Evolutionary conservation across 208 protist species (phyloP).

Genomic region (Leishmania martiniquensis): DNA sequence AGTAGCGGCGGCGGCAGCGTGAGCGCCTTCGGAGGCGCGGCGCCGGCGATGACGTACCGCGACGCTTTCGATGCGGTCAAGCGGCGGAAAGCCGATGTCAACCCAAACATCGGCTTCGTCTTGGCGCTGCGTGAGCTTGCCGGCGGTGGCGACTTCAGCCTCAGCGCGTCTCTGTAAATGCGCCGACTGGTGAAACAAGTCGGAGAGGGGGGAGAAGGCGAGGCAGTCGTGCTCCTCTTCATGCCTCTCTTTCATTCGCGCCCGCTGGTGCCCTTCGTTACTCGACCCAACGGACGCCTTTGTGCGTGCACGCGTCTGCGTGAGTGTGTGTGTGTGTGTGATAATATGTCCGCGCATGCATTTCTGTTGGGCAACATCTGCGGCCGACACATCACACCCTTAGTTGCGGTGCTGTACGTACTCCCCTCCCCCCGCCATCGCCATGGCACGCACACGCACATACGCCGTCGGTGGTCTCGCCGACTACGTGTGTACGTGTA

Average conservation of each 20-base stretch:
- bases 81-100: conserved; percentile 62
- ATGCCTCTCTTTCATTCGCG: no score
- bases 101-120: conserved; percentile 89
- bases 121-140: conserved; percentile 67
- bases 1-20: conserved; percentile 10
- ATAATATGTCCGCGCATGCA: no score
- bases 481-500: neutral
- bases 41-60: conserved; percentile 54
- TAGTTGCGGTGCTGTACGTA: neutral
- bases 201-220: neutral
- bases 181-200: no score
- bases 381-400: no score
- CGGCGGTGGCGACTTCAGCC: conserved; percentile 35
- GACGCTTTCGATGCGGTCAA: conserved; percentile 77
- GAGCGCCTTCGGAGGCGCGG: conserved; percentile 13
- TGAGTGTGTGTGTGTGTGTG: no score
- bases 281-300: no score
- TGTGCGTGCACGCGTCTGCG: no score
- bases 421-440: neutral
- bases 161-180: conserved; percentile 37
- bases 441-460: no score
- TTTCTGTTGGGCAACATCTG: no score
- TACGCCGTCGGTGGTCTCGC: no score
- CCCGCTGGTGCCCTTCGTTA: no score
- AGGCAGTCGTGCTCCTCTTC: neutral